phyloP scores from a whole-genome alignment of 176 grass and related monocot species.

The Cenchrus fungigraminus region DNA sequence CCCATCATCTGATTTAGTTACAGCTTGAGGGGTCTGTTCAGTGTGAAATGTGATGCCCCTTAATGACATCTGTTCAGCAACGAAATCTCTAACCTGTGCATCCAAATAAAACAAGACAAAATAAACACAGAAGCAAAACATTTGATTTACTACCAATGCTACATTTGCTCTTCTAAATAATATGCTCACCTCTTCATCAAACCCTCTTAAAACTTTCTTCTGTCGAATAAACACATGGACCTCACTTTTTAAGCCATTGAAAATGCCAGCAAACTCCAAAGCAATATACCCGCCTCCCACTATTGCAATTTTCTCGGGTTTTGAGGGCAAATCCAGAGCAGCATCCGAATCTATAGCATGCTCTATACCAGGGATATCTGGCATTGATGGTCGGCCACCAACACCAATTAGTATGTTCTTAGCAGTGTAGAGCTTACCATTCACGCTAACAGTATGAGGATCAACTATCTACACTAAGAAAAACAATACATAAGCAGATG shows the following conservation, averaged over 20 bases:
- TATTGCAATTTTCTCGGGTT: conserved; percentile 82
- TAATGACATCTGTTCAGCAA: conserved; percentile 76
- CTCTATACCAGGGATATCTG: conserved; percentile 78
- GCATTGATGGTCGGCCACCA: conserved; percentile 68
- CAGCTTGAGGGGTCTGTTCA: conserved; percentile 68
- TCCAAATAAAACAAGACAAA: not conserved
- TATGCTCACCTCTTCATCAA: conserved; percentile 77
- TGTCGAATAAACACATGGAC: conserved; percentile 93
- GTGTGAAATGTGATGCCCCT: conserved; percentile 73
- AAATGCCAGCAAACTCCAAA: conserved; percentile 88
- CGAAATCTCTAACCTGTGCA: conserved; percentile 67
- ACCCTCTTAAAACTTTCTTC: conserved; percentile 76
- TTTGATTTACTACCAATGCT: not conserved
- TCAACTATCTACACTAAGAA: conserved; percentile 61
- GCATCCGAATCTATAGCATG: conserved; percentile 80
- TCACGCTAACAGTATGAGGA: conserved; percentile 71
- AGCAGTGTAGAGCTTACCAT: conserved; percentile 77
- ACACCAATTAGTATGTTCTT: conserved; percentile 82
- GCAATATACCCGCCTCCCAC: conserved; percentile 89
- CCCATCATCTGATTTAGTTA: conserved; percentile 65
- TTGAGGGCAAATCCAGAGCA: conserved; percentile 72
- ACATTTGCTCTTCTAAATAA: not conserved
- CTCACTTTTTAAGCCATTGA: conserved; percentile 81
- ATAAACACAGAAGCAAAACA: conserved; percentile 22
- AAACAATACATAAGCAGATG: conserved; percentile 32